Evolutionary conservation across 106 monocot genomes (phyloP), one percentile per base, ranked within the genome.

Genomic region (Dioscorea alata): DNA sequence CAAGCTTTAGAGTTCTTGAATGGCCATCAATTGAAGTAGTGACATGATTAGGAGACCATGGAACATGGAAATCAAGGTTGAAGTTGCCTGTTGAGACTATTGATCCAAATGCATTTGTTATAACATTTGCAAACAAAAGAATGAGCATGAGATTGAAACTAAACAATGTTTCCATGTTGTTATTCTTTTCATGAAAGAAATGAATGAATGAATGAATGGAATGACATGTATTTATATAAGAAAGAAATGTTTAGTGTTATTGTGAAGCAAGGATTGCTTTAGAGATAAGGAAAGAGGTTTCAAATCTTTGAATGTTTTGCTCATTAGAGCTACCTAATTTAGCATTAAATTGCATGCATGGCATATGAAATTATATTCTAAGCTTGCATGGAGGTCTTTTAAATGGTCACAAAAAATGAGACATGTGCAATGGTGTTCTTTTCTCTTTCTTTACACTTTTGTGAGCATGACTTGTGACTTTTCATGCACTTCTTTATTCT

Each of bases 21-120:
- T 59, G 72, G 24, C 81, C 81, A 64, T 84, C 88, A 1, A 69
- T 22, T 13, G 86, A 86, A 16, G 79, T 90, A 59, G 80, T 83
- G 19, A 90, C 75, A 59, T 86, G 63, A 60, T 24, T 78, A 28
- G 83, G 80, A 68, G 80, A 71, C 89, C 89, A 90, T 18, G 82
- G 70, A 12, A 90, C 10, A 20, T 77, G 67, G 65, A 90, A 90
- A 69, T 86, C 86, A 7, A 51, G 8, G 23, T 86, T 83, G 61
- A 77, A 86, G 53, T 86, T 31, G 5, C 76, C 83, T 0, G 74
- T 86, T 13, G 89, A 86, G 28, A 78, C 78, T 13, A 73, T 65
- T 35, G 89, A 76, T 52, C 74, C 70, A 23, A 68, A 25, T 4
- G 60, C 49, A 18, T 64, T 23, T 19, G 50, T 49, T 17, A 80